Evolutionary conservation across 352 stramenopile genomes (phyloP).

Genomic region (Halophytophthora polymorphica): DNA sequence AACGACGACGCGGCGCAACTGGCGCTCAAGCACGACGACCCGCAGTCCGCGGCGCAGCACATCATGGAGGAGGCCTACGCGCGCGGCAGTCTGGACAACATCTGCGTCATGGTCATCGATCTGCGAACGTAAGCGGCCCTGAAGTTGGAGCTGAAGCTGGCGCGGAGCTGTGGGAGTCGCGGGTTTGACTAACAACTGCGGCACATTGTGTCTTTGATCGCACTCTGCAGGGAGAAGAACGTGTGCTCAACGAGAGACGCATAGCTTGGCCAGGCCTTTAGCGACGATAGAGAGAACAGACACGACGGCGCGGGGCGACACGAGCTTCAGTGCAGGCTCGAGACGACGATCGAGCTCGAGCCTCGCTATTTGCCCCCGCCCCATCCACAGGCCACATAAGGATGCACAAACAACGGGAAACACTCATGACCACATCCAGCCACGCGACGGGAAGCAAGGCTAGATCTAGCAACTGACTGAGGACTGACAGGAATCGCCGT

Average conservation of each 20-base stretch:
- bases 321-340: slow-evolving; percentile 6
- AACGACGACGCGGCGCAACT: slow-evolving; percentile 86
- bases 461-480: neutral
- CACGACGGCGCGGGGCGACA: slow-evolving; percentile 7
- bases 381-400: neutral
- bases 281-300: slow-evolving; percentile 19
- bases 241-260: slow-evolving; percentile 36
- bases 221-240: slow-evolving; percentile 42
- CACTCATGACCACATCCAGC: neutral
- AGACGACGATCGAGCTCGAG: slow-evolving; percentile 4
- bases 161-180: too few species aligned
- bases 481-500: neutral
- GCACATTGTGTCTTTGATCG: neutral
- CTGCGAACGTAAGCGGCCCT: slow-evolving; percentile 55
- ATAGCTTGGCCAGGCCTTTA: slow-evolving; percentile 16
- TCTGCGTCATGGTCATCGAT: slow-evolving; percentile 90
- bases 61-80: slow-evolving; percentile 87
- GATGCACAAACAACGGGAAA: neutral
- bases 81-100: slow-evolving; percentile 88
- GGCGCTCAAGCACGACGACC: slow-evolving; percentile 60
- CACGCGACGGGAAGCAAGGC: too few species aligned
- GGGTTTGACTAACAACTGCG: neutral
- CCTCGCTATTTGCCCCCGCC: neutral
- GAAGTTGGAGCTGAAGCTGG: neutral
- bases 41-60: slow-evolving; percentile 64